Evolutionary conservation across 2,329 filamentous ascomycete genomes (phyloP), one percentile per base, ranked within the genome.

Genomic region (Triangularia setosa): DNA sequence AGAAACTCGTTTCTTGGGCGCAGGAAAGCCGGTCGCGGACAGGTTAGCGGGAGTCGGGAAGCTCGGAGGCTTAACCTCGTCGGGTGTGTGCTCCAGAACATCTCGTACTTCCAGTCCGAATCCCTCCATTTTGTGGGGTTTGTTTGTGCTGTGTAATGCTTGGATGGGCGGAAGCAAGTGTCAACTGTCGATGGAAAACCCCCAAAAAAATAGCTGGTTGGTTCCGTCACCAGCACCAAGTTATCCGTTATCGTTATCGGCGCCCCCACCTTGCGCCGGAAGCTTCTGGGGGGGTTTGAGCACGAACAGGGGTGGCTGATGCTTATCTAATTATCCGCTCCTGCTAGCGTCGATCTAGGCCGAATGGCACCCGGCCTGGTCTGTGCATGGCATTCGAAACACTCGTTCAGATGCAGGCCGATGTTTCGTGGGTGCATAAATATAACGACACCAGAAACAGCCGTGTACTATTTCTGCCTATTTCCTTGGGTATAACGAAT

Each of bases 1-100:
- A 1, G 93, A 97, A 7, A 81, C 83, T 69, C 93, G 87, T 75
- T 91, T 92, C 76, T 90, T 95, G 75, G 93, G 93, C 64, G 88
- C 87, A n/a, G 95, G 95, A 70, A 98, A 98, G 1, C 95, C 95
- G 12, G 85, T 87, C 4, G 81, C 76, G 21, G 81, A 79, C 9
- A 79, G 77, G 60, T 85, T 85, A 48, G 85, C 78, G 54, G 85
- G 79, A 56, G 83, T 82, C 14, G 89, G 88, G 9, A 87, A 85
- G 44, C 82, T 81, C 8, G 90, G 88, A 4, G 90, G 83, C 67
- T 86, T 88, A 23, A 86, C 81, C 24, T 81, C 77, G 14, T 80
- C 76, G 25, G 85, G 77, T 54, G 87, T 83, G 67, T 91, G 90
- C 79, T 98, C 94, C 72, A 90, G 84, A 67, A 98, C 87, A 70